Evolutionary conservation across 73 alveolate genomes (phyloP), one percentile per base, ranked within the genome.

Genomic region (Paramecium biaurelia): DNA sequence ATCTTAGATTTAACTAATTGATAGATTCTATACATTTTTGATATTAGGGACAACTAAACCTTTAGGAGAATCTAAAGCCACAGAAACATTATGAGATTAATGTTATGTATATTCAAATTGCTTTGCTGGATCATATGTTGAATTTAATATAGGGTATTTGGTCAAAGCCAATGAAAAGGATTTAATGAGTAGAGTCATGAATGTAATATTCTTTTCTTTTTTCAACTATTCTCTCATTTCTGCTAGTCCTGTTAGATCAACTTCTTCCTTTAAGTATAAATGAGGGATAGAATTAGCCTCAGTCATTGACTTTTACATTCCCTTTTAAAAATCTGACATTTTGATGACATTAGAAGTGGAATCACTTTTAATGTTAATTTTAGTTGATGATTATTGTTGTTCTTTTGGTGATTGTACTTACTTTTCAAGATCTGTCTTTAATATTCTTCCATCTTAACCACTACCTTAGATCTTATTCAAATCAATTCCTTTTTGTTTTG

Each of bases 11-110:
- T 96, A 94, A 15, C 94, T 43, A 32, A 97, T 95, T 24, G 96
- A 85, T 89, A 93, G 87, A 85, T 93, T 94, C 85, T 96, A 92
- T 20, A 95, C 97, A 59, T 87, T 92, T 92, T 97, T 96, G 49
- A 97, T 93, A 70, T 89, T 94, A 34, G 99, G 99, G 23, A 96
- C 98, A 1, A 94, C 93, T 41, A 97, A 94, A 59, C 99, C 99
- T 34, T 92, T 93, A 42, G 97, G 96, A 30, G 97, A 89, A 57
- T 97, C 99, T 45, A 97, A 92, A 20, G 99, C 99, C 59, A 97
- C 74, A 24, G 98, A 74, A 35, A 97, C 92, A 85, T 97, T 97
- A 93, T 97, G 99, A 70, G 92, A 94, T 57, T 74, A 63, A 87
- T 95, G 95, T 37, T 94, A 35, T 11, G 96, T 96, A 58, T 93